phyloP scores from a whole-genome alignment of 1,284 basidiomycete genomes.

The Agaricales sp. region DNA sequence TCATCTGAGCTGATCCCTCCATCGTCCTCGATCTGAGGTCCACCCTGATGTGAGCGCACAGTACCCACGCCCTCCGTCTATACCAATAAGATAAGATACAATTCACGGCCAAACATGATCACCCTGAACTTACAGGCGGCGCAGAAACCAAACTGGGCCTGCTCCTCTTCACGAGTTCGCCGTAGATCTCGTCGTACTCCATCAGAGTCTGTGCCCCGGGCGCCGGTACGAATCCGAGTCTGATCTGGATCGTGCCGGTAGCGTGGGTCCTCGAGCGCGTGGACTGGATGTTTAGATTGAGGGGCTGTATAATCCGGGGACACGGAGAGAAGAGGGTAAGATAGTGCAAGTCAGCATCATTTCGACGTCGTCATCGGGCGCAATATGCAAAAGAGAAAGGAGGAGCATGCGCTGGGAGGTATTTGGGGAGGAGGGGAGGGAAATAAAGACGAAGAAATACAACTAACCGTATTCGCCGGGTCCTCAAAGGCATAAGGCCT shows the following conservation, averaged over 20 bases:
- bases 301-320: constrained; percentile 28
- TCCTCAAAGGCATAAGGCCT: constrained; percentile 41
- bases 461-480: constrained; percentile 43
- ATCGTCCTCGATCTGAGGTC: constrained; percentile 62
- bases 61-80: constrained; percentile 89
- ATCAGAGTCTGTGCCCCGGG: constrained; percentile 27
- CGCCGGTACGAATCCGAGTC: constrained; percentile 65
- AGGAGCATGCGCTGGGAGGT: background rate
- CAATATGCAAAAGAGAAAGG: no score
- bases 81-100: constrained; percentile 6
- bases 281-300: constrained; percentile 50
- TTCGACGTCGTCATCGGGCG: no score
- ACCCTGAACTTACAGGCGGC: constrained; percentile 56
- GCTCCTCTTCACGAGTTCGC: constrained; percentile 54
- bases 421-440: background rate
- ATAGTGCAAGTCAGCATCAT: no score
- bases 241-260: constrained; percentile 58
- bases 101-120: constrained; percentile 2
- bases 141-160: constrained; percentile 63
- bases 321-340: no score
- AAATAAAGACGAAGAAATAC: constrained; percentile 7
- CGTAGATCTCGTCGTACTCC: constrained; percentile 49
- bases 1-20: constrained; percentile 64
- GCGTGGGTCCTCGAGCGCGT: constrained; percentile 51
- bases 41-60: constrained; percentile 53